Evolutionary conservation across 2,329 filamentous ascomycete species (phyloP), one percentile per base, ranked within the genome.

Genomic region (Cladosporium sp.): DNA sequence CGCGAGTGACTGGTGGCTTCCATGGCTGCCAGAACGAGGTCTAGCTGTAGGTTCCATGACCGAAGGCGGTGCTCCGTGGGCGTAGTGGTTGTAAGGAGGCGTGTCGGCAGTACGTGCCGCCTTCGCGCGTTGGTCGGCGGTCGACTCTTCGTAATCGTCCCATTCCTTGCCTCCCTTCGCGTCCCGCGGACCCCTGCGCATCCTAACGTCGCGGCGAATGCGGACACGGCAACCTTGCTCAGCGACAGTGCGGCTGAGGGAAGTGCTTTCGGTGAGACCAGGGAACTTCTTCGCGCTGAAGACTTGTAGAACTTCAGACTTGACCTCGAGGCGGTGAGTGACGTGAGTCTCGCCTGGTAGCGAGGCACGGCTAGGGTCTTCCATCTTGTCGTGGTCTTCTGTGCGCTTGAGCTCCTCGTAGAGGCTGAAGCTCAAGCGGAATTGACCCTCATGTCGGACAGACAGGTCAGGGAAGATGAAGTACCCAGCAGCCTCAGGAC

Each of bases 201-300:
- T 96, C 65, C 93, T 89, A 7, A 96, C 92, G 79, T 98, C 95
- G 69, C 95, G 91, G 65, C 95, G 88, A 73, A 99, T 99, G 54
- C 95, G 90, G 30, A 99, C 95, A 70, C 94, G 92, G 78, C 95
- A 98, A 66, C 95, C 95, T 79, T 99, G 95, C 78, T 99, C 94
- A 21, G 94, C 93, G 51, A 99, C 93, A 39, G 92, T 90, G 68
- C 93, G 90, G 79, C 93, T 97, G 58, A 98, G 83, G 14, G 86
- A 83, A 0, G 95, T 99, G 80, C 93, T 97, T 77, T 95, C 92
- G 53, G 91, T 90, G 66, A 98, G 82, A 21, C 94, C 95, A 18
- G 95, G 95, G 81, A 99, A 99, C 82, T 97, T 98, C 88, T 98
- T 99, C 60, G 95, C 95, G 72, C 93, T 97, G 82, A 86, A 98